Base-by-base conservation (phyloP, 225 moss, liverwort and hornwort genomes). In the Bryoerythrophyllum caledonicum region DNA sequence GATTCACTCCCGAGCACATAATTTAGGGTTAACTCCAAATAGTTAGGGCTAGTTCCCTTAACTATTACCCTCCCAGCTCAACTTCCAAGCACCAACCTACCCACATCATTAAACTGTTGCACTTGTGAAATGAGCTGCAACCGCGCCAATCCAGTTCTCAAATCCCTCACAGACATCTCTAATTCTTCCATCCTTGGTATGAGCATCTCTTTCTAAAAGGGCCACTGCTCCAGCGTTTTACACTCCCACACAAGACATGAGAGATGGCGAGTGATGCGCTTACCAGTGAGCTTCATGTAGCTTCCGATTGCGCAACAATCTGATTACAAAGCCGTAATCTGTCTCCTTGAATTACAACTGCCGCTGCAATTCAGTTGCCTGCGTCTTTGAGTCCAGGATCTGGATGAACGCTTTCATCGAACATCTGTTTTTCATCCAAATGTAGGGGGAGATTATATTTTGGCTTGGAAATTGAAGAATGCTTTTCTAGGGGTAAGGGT, bases 61-160 rank as follows among this genome's bases (percentile, higher is more conserved):
- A 40, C 52, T 2, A 4, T 38, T 19, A 28, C 60, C 10, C 37
- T 52, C 32, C n/a, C 34, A 17, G 28, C 41, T 49, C 23, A 19
- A 35, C 15, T 16, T 65, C 41, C 5, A 19, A 25, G 38, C 23
- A 68, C 15, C 23, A 16, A 70, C 49, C 66, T 67, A 75, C 75
- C 75, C 44, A 16, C 44, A 73, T 63, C 73, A 77, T 23, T 12
- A 10, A 13, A 68, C 27, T 48, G 63, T 41, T 51, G 7, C 27
- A 57, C 12, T 38, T 35, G 7, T 26, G 27, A 74, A 69, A 30
- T 56, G 44, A 78, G 27, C 52, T n/a, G 34, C 46, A 66, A 65
- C 53, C n/a, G 70, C 5, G 34, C 34, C 65, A 44, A 26, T 70
- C 70, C 53, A 35, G 21, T n/a, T 32, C 52, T 25, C 68, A 69